Base-by-base conservation (phyloP, 768 basidiomycete species). In the Boletus sensibilis region DNA sequence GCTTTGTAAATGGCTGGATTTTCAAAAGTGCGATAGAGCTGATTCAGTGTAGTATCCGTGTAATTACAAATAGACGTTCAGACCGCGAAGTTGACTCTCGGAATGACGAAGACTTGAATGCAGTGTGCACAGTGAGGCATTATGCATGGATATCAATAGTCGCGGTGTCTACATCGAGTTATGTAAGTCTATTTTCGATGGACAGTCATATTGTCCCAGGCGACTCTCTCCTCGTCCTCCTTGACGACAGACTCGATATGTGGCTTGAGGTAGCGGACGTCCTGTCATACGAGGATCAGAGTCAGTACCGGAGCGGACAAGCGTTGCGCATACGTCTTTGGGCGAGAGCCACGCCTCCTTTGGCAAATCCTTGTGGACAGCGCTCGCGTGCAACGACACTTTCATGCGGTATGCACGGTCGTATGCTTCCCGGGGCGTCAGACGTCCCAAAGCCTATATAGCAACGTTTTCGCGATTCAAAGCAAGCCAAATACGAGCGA, bases 321-420 rank as follows among this genome's bases (percentile, higher is more conserved):
- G 35, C 3, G 25, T 21, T 54, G 18, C 13, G 56, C 84, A 47
- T 66, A 97, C 96, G 75, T 97, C 88, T 59, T 82, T 81, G 2
- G 82, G 75, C 56, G 81, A 82, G 47, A 81, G 77, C 93, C 92
- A 94, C 70, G 93, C 78, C 20, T 86, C 86, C 72, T 91, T 88
- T 57, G 92, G 83, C 18, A 98, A 81, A 27, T 84, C 79, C 48
- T 82, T 79, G 74, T 98, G 95, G 44, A 91, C 74, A 54, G 93
- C 80, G 54, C 87, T 87, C 53, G 83, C 79, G 52, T 96, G 93
- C 18, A 73, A 33, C 25, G 90, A 88, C n/a, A 85, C 76, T 71
- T 93, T 92, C 72, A 95, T 77, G 59, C 97, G 90, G 83, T 78
- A 97, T 54, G 85, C 84, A 58, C 97, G 92, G 81, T 97, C 95